Base-by-base conservation (phyloP, 2,329 filamentous ascomycete species). In the Diaporthe vexans region DNA sequence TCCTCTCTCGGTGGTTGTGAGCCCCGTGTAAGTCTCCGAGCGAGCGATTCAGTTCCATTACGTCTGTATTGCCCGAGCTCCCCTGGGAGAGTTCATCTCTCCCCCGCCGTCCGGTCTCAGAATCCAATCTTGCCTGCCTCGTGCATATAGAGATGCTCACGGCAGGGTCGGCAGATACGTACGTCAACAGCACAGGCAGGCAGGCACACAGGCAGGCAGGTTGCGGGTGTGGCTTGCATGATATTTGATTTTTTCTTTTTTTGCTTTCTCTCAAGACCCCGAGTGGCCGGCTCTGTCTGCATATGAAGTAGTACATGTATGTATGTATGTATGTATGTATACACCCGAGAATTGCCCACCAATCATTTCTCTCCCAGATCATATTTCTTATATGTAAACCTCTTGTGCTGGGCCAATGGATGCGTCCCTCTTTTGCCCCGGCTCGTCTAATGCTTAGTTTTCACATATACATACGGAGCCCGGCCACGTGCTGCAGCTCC, bases 91-190 rank as follows among this genome's bases (percentile, higher is more conserved):
- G 61, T 52, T 67, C 46, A 67, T 67, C 61, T 35, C 46, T 67
- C 29, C 29, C 46, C 43, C 46, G 0, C 52, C 61, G 26, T 67
- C 46, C 29, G 61, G 61, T 67, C 61, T 52, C 43, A 67, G 46
- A 52, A 67, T 35, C 15, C 61, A 19, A 48, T 67, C 61, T 67
- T 67, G 40, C 61, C 43, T 52, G 61, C 61, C 61, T 51, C 29
- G 4, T 33, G 35, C 17, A 15, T 11, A 37, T 43, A 10, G 24
- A 24, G 21, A 51, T 51, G 26, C 61, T 15, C 61, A 19, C 1
- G 43, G 43, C 10, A 1, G 61, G 43, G 26, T 24, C 61, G 61
- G 61, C 46, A 67, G 1, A 67, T 52, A 9, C 5, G 5, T 35
- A 29, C 29, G 29, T 29, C 19, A 24, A 11, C 21, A 6, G 21